Conservation (phyloP, 2,329 filamentous ascomycete genomes). For the Bisporella sp. region DNA sequence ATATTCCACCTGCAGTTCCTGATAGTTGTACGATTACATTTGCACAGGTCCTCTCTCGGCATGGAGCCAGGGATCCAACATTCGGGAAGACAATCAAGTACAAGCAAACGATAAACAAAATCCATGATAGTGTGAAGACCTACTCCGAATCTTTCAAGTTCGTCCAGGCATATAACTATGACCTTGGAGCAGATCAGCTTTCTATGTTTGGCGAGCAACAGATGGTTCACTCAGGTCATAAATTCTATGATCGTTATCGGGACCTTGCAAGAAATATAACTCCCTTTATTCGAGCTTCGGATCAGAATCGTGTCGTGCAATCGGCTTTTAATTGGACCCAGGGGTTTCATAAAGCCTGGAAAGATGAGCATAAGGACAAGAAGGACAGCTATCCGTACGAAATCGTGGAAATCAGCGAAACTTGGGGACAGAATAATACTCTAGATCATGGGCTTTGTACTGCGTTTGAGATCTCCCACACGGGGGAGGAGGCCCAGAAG, state of each 20-base stretch:
- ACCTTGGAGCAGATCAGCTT: slow-evolving; percentile 61
- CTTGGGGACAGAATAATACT: slow-evolving; percentile 66
- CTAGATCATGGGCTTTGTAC: slow-evolving; percentile 68
- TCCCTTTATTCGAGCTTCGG: slow-evolving; percentile 68
- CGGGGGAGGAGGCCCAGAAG: slow-evolving; percentile 43
- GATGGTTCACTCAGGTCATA: slow-evolving; percentile 66
- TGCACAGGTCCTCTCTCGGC: slow-evolving; percentile 73
- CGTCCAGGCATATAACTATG: slow-evolving; percentile 64
- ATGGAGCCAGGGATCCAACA: slow-evolving; percentile 80
- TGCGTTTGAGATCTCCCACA: slow-evolving; percentile 53
- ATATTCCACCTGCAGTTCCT: slow-evolving; percentile 54
- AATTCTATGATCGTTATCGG: slow-evolving; percentile 70
- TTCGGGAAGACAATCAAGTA: slow-evolving; percentile 58
- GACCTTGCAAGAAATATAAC: slow-evolving; percentile 47
- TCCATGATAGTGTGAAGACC: slow-evolving; percentile 48
- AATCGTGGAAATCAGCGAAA: slow-evolving; percentile 66
- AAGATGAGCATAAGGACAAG: slow-evolving; percentile 31
- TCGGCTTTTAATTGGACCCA: slow-evolving; percentile 71
- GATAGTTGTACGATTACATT: slow-evolving; percentile 68
- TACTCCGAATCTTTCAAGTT: slow-evolving; percentile 64
- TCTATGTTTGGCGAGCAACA: slow-evolving; percentile 61
- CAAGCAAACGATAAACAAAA: slow-evolving; percentile 52
- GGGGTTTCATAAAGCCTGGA: slow-evolving; percentile 55
- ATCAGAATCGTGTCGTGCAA: slow-evolving; percentile 62
- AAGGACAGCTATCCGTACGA: slow-evolving; percentile 38